A percentile compares a stretch with the other conserved stretches of the same genome.
phyloP scores from a whole-genome alignment of 352 stramenopile species.

The Phytophthora tubulina region DNA sequence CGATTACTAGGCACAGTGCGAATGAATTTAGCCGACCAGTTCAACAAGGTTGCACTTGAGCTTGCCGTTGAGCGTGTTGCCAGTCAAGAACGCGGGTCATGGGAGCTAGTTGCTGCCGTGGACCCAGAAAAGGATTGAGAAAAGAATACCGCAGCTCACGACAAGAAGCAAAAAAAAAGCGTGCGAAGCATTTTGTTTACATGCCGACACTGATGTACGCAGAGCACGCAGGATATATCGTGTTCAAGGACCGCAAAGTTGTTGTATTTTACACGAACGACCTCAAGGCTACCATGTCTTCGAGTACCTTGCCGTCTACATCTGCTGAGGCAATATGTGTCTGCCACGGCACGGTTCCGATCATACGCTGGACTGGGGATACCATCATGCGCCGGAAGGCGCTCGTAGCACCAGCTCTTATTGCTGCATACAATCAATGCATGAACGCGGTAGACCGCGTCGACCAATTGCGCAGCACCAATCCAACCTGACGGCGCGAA shows the following conservation, averaged over 20 bases:
- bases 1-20: neutral
- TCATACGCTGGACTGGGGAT: slow-evolving; percentile 15
- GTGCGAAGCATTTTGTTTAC: neutral
- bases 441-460: slow-evolving; percentile 27
- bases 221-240: slow-evolving; percentile 6
- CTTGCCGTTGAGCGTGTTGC: neutral
- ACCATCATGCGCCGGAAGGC: slow-evolving; percentile 10
- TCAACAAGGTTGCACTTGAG: slow-evolving; percentile 10
- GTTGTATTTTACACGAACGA: slow-evolving; percentile 19
- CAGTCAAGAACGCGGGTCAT: neutral
- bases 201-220: slow-evolving; percentile 15
- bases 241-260: slow-evolving; percentile 5
- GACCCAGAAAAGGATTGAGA: neutral
- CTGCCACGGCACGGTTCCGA: slow-evolving; percentile 12
- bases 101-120: neutral
- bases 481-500: slow-evolving; percentile 13
- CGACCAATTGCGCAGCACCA: slow-evolving; percentile 18
- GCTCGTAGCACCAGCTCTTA: slow-evolving; percentile 4
- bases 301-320: neutral
- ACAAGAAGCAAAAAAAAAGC: slow-evolving; percentile 4
- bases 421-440: slow-evolving; percentile 23
- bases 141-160: neutral
- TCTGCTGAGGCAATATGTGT: slow-evolving; percentile 6
- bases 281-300: neutral
- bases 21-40: slow-evolving; percentile 2